Percentiles rank a stretch among this genome's conserved stretches.
These are phyloP conservation scores for Eremomyces bilateralis DNA, from an alignment of 495 filamentous ascomycete genomes.

Conservation along the genomic window DNA sequence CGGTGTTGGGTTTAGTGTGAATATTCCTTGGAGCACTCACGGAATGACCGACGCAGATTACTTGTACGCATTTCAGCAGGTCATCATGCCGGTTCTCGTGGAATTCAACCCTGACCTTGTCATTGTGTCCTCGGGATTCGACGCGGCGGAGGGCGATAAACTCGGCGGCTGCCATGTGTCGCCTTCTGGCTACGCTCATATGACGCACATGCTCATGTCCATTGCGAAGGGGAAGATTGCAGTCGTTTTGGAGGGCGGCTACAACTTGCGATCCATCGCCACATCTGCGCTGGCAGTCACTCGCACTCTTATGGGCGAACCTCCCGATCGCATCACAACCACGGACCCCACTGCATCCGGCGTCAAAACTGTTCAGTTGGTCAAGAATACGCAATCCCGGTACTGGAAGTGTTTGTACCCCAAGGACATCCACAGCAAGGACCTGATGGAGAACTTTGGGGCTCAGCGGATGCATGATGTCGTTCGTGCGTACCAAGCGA, in stretches of 20 bases:
- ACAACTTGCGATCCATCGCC: constrained; percentile 82
- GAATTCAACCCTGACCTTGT: constrained; percentile 93
- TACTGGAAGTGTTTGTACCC: constrained; percentile 41
- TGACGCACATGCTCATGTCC: constrained; percentile 98
- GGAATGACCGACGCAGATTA: constrained; percentile 97
- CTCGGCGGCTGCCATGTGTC: constrained; percentile 83
- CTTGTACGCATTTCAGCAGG: constrained; percentile 81
- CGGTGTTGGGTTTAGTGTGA: constrained; percentile 76
- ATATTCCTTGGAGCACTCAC: constrained; percentile 79
- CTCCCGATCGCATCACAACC: constrained; percentile 49
- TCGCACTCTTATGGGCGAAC: constrained; percentile 82
- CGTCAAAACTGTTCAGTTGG: constrained; percentile 27
- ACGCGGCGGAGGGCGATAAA: constrained; percentile 81
- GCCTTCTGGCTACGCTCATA: constrained; percentile 82
- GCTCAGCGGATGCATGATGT: constrained; percentile 44
- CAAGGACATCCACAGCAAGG: constrained; percentile 19
- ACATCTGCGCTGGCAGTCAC: constrained; percentile 81
- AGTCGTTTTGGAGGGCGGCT: constrained; percentile 84
- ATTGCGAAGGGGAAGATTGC: constrained; percentile 80
- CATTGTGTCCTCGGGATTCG: constrained; percentile 87
- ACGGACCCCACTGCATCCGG: constrained; percentile 24
- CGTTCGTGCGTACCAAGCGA: constrained; percentile 49
- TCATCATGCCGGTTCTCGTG: constrained; percentile 88
- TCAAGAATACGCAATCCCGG: constrained; percentile 31
- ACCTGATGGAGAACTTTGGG: constrained; percentile 14